Conservation (phyloP, 495 filamentous ascomycete genomes). For the Hypoxylon intermedium region DNA sequence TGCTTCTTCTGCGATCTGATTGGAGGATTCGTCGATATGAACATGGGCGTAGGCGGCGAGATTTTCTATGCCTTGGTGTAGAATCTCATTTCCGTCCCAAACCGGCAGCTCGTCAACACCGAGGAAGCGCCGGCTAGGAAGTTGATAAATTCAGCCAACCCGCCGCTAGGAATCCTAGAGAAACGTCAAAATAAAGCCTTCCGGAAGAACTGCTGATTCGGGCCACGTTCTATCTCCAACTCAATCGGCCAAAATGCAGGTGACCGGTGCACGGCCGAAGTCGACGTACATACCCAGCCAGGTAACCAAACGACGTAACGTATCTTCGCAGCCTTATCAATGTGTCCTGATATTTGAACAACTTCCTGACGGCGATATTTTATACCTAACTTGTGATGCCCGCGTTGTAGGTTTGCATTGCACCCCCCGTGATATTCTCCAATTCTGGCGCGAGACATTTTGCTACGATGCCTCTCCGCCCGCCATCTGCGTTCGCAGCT, state of each 20-base stretch:
- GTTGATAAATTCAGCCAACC: constrained; percentile 23
- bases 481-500: neutral
- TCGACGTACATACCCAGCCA: constrained; percentile 1
- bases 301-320: constrained; percentile 32
- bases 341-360: neutral
- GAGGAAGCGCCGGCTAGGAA: constrained; percentile 42
- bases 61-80: constrained; percentile 12
- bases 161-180: neutral
- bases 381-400: constrained; percentile 10
- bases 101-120: constrained; percentile 39
- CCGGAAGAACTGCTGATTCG: constrained; percentile 31
- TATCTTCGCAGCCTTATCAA: constrained; percentile 25
- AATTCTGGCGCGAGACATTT: constrained; percentile 1
- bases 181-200: constrained; percentile 13
- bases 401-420: constrained; percentile 3
- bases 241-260: constrained; percentile 24
- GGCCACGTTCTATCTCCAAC: constrained; percentile 33
- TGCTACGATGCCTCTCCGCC: neutral
- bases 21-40: constrained; percentile 10
- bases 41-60: constrained; percentile 12
- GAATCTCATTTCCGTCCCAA: constrained; percentile 26
- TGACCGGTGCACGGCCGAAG: constrained; percentile 23
- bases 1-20: constrained; percentile 10
- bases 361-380: constrained; percentile 2
- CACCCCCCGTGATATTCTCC: constrained; percentile 10